Conservation (phyloP, 208 protist species). For the Acanthamoeba healyi region DNA sequence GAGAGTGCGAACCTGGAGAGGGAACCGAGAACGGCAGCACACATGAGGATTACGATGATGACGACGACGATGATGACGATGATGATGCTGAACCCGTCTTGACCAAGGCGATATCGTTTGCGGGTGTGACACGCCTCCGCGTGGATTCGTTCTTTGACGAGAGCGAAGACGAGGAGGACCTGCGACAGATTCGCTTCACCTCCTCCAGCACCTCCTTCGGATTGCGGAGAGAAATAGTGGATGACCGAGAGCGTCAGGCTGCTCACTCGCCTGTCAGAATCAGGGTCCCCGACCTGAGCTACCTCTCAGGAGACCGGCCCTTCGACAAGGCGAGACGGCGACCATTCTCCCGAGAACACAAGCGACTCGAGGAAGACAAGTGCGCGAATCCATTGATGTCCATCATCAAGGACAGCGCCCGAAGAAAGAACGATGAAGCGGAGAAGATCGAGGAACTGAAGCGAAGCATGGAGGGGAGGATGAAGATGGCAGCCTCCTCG, state of each 20-base stretch:
- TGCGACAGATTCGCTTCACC: background rate
- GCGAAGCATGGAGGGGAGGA: constrained; percentile 2
- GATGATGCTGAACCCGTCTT: background rate
- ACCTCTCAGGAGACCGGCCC: background rate
- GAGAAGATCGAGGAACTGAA: constrained; percentile 24
- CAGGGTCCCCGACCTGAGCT: background rate
- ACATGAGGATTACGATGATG: background rate
- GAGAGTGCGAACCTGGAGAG: too few relatives aligned
- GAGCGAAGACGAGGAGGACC: background rate
- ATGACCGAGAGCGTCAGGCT: background rate
- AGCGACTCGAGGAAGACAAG: background rate
- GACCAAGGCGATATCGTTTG: background rate
- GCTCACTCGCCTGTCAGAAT: background rate
- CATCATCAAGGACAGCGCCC: background rate
- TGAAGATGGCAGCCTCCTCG: background rate
- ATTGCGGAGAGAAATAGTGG: background rate
- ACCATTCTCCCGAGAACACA: background rate
- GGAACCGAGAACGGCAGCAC: too few relatives aligned
- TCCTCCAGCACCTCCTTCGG: background rate
- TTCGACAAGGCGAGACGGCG: background rate
- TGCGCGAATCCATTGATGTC: background rate
- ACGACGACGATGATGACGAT: background rate
- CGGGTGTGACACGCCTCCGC: background rate
- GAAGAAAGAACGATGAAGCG: background rate
- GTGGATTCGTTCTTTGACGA: background rate